Percentiles rank a stretch among this genome's conserved stretches.
These are phyloP conservation scores for Scedosporium aurantiacum DNA, from an alignment of 2,329 filamentous ascomycete genomes.

Conservation along the genomic window DNA sequence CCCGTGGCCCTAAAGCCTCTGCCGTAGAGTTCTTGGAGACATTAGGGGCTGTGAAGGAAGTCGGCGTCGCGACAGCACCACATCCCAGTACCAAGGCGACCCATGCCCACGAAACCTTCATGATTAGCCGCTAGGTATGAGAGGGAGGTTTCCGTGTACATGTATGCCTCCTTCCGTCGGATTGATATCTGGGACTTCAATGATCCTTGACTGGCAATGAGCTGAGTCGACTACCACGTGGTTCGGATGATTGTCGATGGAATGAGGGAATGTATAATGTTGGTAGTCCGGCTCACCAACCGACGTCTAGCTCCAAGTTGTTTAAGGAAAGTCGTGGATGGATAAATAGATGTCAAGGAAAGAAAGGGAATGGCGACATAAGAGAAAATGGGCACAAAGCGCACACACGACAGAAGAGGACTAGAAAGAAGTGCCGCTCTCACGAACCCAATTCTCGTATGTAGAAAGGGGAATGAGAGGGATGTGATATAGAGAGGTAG, in stretches of 20 bases:
- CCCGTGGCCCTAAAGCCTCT: neutral
- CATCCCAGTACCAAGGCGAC: neutral
- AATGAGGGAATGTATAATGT: neutral
- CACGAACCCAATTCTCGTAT: neutral
- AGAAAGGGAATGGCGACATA: neutral
- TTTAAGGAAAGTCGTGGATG: neutral
- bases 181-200: too few relatives aligned
- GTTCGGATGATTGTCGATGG: neutral
- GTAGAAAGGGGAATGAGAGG: neutral
- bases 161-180: too few relatives aligned
- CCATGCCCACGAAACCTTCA: neutral
- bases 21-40: neutral
- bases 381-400: neutral
- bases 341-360: neutral
- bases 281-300: conserved; percentile 4
- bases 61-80: neutral
- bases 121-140: neutral
- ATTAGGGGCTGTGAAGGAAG: neutral
- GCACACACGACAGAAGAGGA: neutral
- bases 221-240: neutral
- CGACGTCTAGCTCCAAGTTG: neutral
- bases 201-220: too few relatives aligned
- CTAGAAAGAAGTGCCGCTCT: neutral
- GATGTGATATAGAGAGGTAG: neutral
- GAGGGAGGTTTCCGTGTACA: neutral